Evolutionary conservation across 805 yeast species (phyloP).

Genomic region (Blastobotrys parvus): DNA sequence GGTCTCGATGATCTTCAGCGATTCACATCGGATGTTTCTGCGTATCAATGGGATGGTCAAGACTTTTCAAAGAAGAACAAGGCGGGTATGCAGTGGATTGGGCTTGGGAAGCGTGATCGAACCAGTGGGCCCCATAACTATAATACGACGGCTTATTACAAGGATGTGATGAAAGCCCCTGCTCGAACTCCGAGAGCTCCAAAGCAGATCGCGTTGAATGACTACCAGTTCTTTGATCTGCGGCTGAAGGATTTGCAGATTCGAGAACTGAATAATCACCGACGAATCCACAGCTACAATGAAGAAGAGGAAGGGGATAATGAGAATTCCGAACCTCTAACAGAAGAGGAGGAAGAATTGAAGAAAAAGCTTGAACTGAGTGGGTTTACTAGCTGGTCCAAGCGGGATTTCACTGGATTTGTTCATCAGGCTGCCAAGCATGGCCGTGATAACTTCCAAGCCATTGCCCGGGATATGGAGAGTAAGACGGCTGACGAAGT

Average conservation of each 20-base stretch:
- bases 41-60: slow-evolving; percentile 93
- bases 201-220: slow-evolving; percentile 68
- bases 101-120: slow-evolving; percentile 58
- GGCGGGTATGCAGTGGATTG: slow-evolving; percentile 54
- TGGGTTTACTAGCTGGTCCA: slow-evolving; percentile 75
- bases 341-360: slow-evolving; percentile 64
- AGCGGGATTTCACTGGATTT: slow-evolving; percentile 81
- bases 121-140: slow-evolving; percentile 45
- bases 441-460: slow-evolving; percentile 65
- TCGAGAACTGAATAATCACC: slow-evolving; percentile 68
- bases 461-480: slow-evolving; percentile 68
- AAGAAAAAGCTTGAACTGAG: slow-evolving; percentile 50
- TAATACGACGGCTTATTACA: slow-evolving; percentile 77
- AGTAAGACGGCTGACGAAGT: slow-evolving; percentile 69
- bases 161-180: slow-evolving; percentile 65
- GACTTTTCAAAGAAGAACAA: slow-evolving; percentile 42
- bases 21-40: slow-evolving; percentile 73
- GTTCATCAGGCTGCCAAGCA: slow-evolving; percentile 62
- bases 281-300: slow-evolving; percentile 50
- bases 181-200: slow-evolving; percentile 70
- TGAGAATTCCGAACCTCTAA: slow-evolving; percentile 66
- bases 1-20: slow-evolving; percentile 92
- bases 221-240: slow-evolving; percentile 81
- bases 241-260: slow-evolving; percentile 67
- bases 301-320: slow-evolving; percentile 44